Percentiles rank a stretch among this genome's conserved stretches.
Conservation (phyloP, 78 protist genomes). For the Fonticula alba region DNA sequence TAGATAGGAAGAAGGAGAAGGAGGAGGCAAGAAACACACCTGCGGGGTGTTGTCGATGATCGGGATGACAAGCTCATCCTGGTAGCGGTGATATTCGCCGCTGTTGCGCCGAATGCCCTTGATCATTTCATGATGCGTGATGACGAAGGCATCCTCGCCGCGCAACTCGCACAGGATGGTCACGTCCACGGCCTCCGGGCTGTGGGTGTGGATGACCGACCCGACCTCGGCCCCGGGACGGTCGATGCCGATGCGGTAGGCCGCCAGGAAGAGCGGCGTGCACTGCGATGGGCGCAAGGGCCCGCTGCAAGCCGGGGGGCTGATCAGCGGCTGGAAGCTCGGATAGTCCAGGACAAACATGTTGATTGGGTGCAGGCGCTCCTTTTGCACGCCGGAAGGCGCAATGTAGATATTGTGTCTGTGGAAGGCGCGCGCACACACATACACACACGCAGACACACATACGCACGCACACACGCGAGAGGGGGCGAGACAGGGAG, state of each 20-base stretch:
- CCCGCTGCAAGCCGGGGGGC: no score
- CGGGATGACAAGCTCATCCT: slow-evolving; percentile 56
- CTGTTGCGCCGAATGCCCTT: slow-evolving; percentile 20
- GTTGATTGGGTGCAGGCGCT: slow-evolving; percentile 46
- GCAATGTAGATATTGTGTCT: slow-evolving; percentile 52
- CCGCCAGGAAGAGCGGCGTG: slow-evolving; percentile 57
- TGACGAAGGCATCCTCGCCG: slow-evolving; percentile 48
- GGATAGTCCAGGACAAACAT: slow-evolving; percentile 39
- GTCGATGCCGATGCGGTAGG: no score
- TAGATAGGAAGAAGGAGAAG: no score
- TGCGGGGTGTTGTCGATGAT: slow-evolving; percentile 74
- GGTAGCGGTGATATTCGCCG: slow-evolving; percentile 20
- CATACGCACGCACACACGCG: not conserved
- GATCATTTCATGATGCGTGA: slow-evolving; percentile 74
- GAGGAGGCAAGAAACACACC: no score
- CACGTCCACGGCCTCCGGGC: slow-evolving; percentile 43
- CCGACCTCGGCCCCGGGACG: slow-evolving; percentile 44
- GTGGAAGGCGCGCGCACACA: not conserved
- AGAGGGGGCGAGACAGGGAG: no score
- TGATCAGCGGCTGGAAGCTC: no score
- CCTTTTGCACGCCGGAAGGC: slow-evolving; percentile 80
- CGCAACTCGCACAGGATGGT: slow-evolving; percentile 50
- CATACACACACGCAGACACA: slow-evolving; percentile 10
- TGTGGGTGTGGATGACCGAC: slow-evolving; percentile 68
- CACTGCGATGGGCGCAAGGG: no score